Evolutionary conservation across 2,329 filamentous ascomycete species (phyloP), one percentile per base, ranked within the genome.

Genomic region (Microsporum ferrugineum): DNA sequence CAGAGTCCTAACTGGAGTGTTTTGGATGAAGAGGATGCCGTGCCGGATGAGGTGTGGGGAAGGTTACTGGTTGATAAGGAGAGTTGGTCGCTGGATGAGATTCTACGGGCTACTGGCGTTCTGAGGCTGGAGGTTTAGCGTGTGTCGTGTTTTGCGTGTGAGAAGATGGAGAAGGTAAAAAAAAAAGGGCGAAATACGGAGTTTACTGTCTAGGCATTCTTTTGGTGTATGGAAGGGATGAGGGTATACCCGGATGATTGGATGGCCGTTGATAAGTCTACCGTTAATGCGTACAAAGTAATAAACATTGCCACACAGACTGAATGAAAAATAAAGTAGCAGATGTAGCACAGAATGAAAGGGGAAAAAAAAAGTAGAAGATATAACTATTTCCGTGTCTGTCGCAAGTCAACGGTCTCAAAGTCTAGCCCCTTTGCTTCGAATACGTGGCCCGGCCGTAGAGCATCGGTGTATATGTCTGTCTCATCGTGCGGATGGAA

Each of bases 1-100:
- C 84, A 84, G 34, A 96, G 89, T 70, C 94, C 94, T 1, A 91
- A 99, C 71, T 99, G 92, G 90, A 83, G 79, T 38, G 74, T 89
- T 1, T 67, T 97, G 27, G 77, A 83, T 1, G 80, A 84, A 59
- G 78, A 78, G 0, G 77, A 86, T 60, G 80, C 81, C 29, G 75
- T 92, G 10, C 66, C 75, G 0, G 82, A 86, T 1, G 77, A 82
- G 1, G 77, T 87, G 0, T 96, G 91, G 91, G 82, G 78, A 57
- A 80, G 83, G 36, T 78, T 85, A 8, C 83, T 91, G 8, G 82
- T 82, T 7, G 87, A 87, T 6, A 81, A 82, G 58, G 82, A 82
- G 3, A 82, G 81, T 1, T 76, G 82, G 68, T 83, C 82, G 5
- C 77, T 87, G 1, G 82, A 85, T 29, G 85, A 88, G 65, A 87